These are phyloP conservation scores for Mariannaea elegans DNA, from an alignment of 2,329 filamentous ascomycete genomes.

Conservation along the genomic window DNA sequence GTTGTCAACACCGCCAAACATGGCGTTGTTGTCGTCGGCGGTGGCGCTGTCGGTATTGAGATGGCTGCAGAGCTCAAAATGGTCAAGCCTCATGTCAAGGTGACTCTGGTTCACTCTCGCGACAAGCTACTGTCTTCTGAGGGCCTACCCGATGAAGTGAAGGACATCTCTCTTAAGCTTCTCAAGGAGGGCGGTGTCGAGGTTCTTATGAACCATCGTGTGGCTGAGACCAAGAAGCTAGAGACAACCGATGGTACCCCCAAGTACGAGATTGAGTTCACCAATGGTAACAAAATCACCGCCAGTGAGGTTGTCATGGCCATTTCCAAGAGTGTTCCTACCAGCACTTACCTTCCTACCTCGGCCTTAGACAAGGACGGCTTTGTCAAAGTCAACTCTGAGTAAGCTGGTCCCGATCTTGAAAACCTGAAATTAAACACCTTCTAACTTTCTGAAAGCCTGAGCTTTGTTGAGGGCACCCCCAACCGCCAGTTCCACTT, in stretches of 20 bases:
- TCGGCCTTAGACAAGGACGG: constrained; percentile 69
- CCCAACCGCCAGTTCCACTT: constrained; percentile 71
- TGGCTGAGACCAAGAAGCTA: constrained; percentile 59
- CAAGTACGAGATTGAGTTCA: constrained; percentile 63
- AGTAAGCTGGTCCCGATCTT: constrained; percentile 47
- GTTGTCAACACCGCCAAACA: constrained; percentile 60
- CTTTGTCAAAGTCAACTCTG: constrained; percentile 69
- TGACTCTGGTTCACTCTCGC: constrained; percentile 80
- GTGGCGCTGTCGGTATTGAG: constrained; percentile 81
- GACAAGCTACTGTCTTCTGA: constrained; percentile 77
- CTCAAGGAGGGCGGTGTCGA: constrained; percentile 71
- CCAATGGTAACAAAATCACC: constrained; percentile 65
- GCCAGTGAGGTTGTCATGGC: constrained; percentile 76
- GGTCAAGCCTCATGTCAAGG: constrained; percentile 68
- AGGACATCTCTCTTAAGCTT: constrained; percentile 66
- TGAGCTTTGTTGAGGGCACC: constrained; percentile 62
- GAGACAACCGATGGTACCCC: constrained; percentile 52
- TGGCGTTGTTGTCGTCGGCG: constrained; percentile 78
- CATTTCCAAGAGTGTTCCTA: constrained; percentile 69
- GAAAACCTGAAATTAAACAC: neutral
- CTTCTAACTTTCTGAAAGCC: constrained; percentile 44
- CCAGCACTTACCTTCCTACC: constrained; percentile 68
- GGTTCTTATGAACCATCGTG: constrained; percentile 68
- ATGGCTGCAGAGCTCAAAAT: constrained; percentile 82
- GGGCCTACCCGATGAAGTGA: constrained; percentile 74